phyloP scores from a whole-genome alignment of 345 rosid species.

The Moringa oleifera region DNA sequence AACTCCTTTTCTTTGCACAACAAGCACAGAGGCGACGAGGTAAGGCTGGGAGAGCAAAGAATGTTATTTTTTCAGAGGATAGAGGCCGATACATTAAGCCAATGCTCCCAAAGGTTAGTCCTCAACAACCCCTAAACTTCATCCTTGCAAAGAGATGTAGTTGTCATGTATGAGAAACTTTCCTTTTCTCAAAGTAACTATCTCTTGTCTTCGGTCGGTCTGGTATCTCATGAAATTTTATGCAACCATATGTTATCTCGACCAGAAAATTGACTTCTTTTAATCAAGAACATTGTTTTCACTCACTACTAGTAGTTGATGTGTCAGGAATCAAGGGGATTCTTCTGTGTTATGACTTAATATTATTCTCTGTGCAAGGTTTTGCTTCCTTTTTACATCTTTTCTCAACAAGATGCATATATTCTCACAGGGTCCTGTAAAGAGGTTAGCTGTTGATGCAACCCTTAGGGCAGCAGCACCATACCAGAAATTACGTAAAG shows the following conservation, averaged over 20 bases:
- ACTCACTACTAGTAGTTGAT: not conserved
- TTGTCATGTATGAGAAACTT: not conserved
- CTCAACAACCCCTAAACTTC: constrained; percentile 3
- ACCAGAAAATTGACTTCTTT: not conserved
- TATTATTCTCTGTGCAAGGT: not conserved
- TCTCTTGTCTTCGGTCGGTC: not conserved
- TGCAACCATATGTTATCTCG: not conserved
- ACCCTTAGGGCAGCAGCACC: constrained; percentile 99
- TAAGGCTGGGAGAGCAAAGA: constrained; percentile 97
- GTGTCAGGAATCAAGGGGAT: not conserved
- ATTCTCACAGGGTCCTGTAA: constrained; percentile 75
- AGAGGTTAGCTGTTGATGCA: constrained; percentile 95
- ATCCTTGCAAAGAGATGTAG: not conserved
- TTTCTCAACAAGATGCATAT: constrained; percentile 11
- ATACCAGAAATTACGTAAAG: constrained; percentile 86
- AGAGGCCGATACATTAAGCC: constrained; percentile 97
- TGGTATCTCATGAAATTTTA: not conserved
- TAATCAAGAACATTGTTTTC: not conserved
- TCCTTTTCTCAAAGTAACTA: not conserved
- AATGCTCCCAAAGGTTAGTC: constrained; percentile 90
- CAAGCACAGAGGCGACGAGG: constrained; percentile 90
- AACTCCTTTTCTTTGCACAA: constrained; percentile 94
- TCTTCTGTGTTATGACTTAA: no score
- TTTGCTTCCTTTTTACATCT: not conserved
- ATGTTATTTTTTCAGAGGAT: constrained; percentile 93